Evolutionary conservation across 1,284 basidiomycete genomes (phyloP), one percentile per base, ranked within the genome.

Genomic region (Microbotryomycetes sp.): DNA sequence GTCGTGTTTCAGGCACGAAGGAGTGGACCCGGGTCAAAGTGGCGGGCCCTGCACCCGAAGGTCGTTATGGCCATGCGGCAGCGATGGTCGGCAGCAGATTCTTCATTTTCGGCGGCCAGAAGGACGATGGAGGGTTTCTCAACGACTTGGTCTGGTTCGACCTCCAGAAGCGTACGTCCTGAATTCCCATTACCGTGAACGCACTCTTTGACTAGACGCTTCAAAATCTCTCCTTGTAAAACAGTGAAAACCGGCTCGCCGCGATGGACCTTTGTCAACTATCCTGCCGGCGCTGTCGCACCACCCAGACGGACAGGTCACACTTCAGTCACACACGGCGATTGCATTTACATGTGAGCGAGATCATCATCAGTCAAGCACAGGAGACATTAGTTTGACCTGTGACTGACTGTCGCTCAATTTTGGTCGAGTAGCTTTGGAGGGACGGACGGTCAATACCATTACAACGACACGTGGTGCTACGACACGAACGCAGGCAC

Each of bases 381-480:
- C n/a, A n/a, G n/a, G n/a, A n/a, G n/a, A n/a, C n/a, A n/a, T n/a
- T n/a, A n/a, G n/a, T n/a, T n/a, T 25, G 5, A 6, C 45, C 12
- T 25, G 25, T 58, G n/a, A 31, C 45, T n/a, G 22, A 30, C 28
- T 30, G 32, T 36, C 22, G 16, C 19, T 45, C 1, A 6, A 49
- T n/a, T 42, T 31, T 15, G 15, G 15, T 25, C 49, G 45, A 71
- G 59, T 72, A 92, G 92, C 59, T 98, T 99, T 72, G 96, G 96
- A 52, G 96, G 96, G 56, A 99, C 96, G 5, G 96, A 99, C 72
- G 94, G 93, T 28, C 87, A 89, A 74, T 98, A 91, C 77, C 96
- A 98, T 76, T 99, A 99, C 79, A 98, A 98, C 76, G 96, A 99
- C 74, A 98, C 94, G 5, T 99, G 96, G 96, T 83, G 86, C 28